Evolutionary conservation across 1,284 basidiomycete genomes (phyloP), one percentile per base, ranked within the genome.

Genomic region (Leccinum solheimii): DNA sequence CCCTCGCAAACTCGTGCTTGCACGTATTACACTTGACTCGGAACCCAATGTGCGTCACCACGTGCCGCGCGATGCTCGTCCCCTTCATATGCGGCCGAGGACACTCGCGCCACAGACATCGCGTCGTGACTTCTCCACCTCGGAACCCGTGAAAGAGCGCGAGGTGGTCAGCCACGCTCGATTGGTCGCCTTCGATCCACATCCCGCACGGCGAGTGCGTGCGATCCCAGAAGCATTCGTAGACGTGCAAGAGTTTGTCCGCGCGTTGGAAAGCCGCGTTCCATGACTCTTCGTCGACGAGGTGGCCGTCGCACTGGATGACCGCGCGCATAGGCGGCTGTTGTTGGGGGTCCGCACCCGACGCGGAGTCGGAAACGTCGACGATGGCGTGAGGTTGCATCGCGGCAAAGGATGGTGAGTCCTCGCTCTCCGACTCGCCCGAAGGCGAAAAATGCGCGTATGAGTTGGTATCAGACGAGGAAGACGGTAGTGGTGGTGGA

Each of bases 101-200:
- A 32, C 73, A 73, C 2, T 68, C 75, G 36, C 62, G 66, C 73
- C 75, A 73, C 23, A 76, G 54, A 63, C 72, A 75, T 1, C 69
- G 66, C 27, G 73, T 73, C 51, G 66, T 66, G 1, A 75, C 66
- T 56, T 73, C 73, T 0, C 72, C 72, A 3, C 72, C 72, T 0
- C 65, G 68, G 36, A 76, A 73, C 0, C 68, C 66, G 56, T 73
- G 72, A 21, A 74, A 76, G 53, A 69, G 71, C 9, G 65, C 63
- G 58, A 73, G 67, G 61, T 76, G 72, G 60, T 73, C 74, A 10
- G 72, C 72, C n/a, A 73, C 73, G 59, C 64, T 73, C 21, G 72
- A 73, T 6, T 73, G 72, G 59, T 73, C 72, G 23, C 72, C 72
- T 45, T 73, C 72, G 52, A 73, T 73, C 69, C 75, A 76, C 73